Evolutionary conservation across 2,329 filamentous ascomycete species (phyloP).

Genomic region (Dactylellina drechsleri): DNA sequence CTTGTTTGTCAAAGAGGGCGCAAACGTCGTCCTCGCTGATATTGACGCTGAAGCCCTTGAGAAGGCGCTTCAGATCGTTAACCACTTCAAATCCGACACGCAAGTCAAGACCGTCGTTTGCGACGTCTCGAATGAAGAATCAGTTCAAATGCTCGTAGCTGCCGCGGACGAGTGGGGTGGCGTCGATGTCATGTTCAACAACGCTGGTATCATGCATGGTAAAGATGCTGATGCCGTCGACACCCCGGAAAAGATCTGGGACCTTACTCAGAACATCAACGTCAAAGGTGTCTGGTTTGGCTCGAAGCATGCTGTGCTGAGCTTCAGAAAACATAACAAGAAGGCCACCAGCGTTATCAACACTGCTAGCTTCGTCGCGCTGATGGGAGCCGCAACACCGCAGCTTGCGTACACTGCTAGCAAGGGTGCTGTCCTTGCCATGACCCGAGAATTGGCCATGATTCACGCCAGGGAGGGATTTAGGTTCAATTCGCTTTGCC

Average conservation of each 20-base stretch:
- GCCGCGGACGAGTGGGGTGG: slow-evolving; percentile 84
- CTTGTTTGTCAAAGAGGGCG: slow-evolving; percentile 88
- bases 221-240: slow-evolving; percentile 81
- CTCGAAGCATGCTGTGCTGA: slow-evolving; percentile 87
- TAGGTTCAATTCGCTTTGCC: slow-evolving; percentile 90
- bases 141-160: slow-evolving; percentile 79
- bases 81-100: slow-evolving; percentile 59
- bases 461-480: slow-evolving; percentile 89
- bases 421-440: slow-evolving; percentile 89
- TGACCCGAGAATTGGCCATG: slow-evolving; percentile 90
- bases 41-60: slow-evolving; percentile 81
- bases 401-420: slow-evolving; percentile 93
- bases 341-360: slow-evolving; percentile 85
- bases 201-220: slow-evolving; percentile 95
- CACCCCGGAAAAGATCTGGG: slow-evolving; percentile 91
- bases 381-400: slow-evolving; percentile 86
- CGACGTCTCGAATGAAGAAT: slow-evolving; percentile 86
- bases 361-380: slow-evolving; percentile 86
- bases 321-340: slow-evolving; percentile 83
- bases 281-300: slow-evolving; percentile 99
- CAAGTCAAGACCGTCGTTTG: slow-evolving; percentile 68
- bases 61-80: slow-evolving; percentile 68
- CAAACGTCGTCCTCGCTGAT: slow-evolving; percentile 84
- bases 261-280: slow-evolving; percentile 91
- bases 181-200: slow-evolving; percentile 94